A percentile compares a stretch with the other conserved stretches of the same genome.
These are phyloP conservation scores for Paramyrothecium sp. DNA, from an alignment of 2,329 filamentous ascomycete genomes.

Conservation along the genomic window DNA sequence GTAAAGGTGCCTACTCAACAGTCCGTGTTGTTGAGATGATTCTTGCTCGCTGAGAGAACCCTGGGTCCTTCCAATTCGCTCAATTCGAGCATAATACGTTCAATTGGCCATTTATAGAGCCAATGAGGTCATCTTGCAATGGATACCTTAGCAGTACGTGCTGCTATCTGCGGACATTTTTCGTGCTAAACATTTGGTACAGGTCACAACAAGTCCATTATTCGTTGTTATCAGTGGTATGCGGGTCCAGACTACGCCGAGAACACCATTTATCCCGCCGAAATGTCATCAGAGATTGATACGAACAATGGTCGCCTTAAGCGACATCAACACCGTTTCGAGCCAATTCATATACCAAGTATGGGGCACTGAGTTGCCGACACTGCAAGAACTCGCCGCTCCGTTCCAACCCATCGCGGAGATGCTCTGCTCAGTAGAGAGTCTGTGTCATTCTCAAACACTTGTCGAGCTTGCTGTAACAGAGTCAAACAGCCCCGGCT, in stretches of 20 bases:
- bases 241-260: neutral
- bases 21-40: neutral
- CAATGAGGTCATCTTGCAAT: neutral
- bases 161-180: constrained; percentile 8
- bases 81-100: neutral
- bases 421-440: neutral
- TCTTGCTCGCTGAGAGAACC: neutral
- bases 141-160: neutral
- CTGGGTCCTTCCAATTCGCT: neutral
- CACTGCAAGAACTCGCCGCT: neutral
- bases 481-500: neutral
- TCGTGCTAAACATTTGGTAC: neutral
- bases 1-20: neutral
- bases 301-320: neutral
- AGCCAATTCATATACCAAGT: neutral
- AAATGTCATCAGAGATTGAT: neutral
- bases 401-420: neutral
- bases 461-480: neutral
- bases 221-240: neutral
- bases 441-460: neutral
- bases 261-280: neutral
- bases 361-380: neutral
- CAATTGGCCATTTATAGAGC: neutral
- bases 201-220: neutral
- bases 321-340: neutral